A percentile compares a stretch with the other conserved stretches of the same genome.
Conservation (phyloP, 805 yeast genomes). For the Ogataea ganodermae region DNA sequence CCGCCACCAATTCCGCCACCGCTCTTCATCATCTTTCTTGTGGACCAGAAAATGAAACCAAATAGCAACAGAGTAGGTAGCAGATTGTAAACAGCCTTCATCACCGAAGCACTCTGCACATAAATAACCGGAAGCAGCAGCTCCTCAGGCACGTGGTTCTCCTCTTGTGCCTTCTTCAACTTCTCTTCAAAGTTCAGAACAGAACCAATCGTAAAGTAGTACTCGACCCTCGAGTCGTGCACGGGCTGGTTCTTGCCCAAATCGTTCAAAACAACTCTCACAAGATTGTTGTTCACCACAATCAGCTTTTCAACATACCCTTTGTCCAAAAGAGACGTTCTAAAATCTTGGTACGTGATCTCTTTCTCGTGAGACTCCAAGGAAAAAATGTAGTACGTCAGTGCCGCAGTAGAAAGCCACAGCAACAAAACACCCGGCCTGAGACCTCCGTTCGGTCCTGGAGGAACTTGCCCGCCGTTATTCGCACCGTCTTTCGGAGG, state of each 20-base stretch:
- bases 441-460: slow-evolving; percentile 16
- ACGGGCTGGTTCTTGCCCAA: slow-evolving; percentile 38
- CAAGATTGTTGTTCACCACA: slow-evolving; percentile 73
- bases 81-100: slow-evolving; percentile 66
- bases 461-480: slow-evolving; percentile 6
- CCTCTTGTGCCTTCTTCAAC: slow-evolving; percentile 70
- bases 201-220: slow-evolving; percentile 82
- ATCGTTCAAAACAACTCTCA: slow-evolving; percentile 64
- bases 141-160: slow-evolving; percentile 61
- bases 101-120: slow-evolving; percentile 64
- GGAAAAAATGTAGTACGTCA: slow-evolving; percentile 21
- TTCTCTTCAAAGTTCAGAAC: slow-evolving; percentile 84
- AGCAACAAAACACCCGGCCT: slow-evolving; percentile 25
- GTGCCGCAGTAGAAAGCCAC: slow-evolving; percentile 23
- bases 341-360: slow-evolving; percentile 69
- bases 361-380: slow-evolving; percentile 31
- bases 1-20: slow-evolving; percentile 61
- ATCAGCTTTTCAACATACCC: slow-evolving; percentile 74
- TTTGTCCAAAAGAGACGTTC: slow-evolving; percentile 70
- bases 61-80: slow-evolving; percentile 79
- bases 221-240: slow-evolving; percentile 30
- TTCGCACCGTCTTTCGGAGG: slow-evolving; percentile 11
- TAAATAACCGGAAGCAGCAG: slow-evolving; percentile 80
- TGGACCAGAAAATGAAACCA: slow-evolving; percentile 75
- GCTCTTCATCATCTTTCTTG: slow-evolving; percentile 54